Evolutionary conservation across 805 yeast species (phyloP).

Genomic region (Myxozyma sirexii): DNA sequence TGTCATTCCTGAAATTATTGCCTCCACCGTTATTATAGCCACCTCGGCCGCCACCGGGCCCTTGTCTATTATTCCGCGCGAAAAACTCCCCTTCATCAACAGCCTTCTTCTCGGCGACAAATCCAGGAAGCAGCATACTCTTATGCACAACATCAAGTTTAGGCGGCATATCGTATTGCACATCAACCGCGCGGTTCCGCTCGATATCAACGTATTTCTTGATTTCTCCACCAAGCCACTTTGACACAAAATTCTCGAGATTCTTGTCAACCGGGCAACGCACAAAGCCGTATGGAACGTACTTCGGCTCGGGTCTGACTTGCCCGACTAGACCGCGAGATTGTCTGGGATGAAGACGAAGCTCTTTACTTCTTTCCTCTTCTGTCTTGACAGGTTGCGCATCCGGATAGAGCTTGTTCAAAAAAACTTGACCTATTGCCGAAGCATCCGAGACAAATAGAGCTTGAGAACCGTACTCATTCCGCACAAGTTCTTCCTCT

Average conservation of each 20-base stretch:
- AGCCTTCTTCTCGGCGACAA: slow-evolving; percentile 30
- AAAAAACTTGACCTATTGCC: slow-evolving; percentile 50
- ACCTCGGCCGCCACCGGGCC: slow-evolving; percentile 4
- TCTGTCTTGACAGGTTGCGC: slow-evolving; percentile 40
- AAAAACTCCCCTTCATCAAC: slow-evolving; percentile 9
- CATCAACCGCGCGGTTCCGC: slow-evolving; percentile 47
- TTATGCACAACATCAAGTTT: slow-evolving; percentile 54
- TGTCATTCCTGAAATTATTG: slow-evolving; percentile 2
- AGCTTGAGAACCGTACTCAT: slow-evolving; percentile 70
- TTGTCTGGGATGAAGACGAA: slow-evolving; percentile 30
- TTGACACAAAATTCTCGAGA: slow-evolving; percentile 15
- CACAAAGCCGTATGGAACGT: slow-evolving; percentile 16
- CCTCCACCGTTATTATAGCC: slow-evolving; percentile 2
- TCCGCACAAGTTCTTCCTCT: slow-evolving; percentile 68
- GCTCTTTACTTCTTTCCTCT: neutral
- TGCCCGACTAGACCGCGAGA: slow-evolving; percentile 43
- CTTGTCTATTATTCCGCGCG: neutral
- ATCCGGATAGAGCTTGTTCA: slow-evolving; percentile 46
- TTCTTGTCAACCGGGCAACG: slow-evolving; percentile 27
- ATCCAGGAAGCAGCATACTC: slow-evolving; percentile 83
- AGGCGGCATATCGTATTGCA: slow-evolving; percentile 65
- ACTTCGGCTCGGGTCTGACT: slow-evolving; percentile 35
- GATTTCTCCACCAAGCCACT: slow-evolving; percentile 5
- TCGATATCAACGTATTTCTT: slow-evolving; percentile 43
- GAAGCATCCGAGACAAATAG: slow-evolving; percentile 68